Evolutionary conservation across 345 rosid species (phyloP).

Genomic region (Rhodamnia rubescens): DNA sequence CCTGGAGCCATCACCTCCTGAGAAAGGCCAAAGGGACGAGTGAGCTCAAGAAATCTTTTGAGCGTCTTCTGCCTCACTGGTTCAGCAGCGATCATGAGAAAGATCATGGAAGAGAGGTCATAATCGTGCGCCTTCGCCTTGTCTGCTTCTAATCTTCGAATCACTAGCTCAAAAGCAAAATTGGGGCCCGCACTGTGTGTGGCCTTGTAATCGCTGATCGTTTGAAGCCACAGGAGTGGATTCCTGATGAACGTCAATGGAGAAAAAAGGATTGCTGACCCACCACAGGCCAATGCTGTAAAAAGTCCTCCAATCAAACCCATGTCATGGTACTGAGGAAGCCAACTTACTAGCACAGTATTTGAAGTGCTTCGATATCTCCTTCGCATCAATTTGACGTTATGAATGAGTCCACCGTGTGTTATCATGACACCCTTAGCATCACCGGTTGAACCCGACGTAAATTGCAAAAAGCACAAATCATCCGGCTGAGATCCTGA

Average conservation of each 20-base stretch:
- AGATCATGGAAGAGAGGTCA: slow-evolving; percentile 57
- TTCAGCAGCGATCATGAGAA: slow-evolving; percentile 68
- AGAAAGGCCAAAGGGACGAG: slow-evolving; percentile 41
- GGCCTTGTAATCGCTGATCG: slow-evolving; percentile 36
- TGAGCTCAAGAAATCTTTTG: slow-evolving; percentile 42
- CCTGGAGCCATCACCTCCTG: slow-evolving; percentile 71
- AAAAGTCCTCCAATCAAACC: slow-evolving; percentile 68
- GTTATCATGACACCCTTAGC: slow-evolving; percentile 67
- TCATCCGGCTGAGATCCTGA: slow-evolving; percentile 30
- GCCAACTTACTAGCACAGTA: slow-evolving; percentile 57
- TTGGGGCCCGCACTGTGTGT: slow-evolving; percentile 72
- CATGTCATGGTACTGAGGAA: slow-evolving; percentile 75
- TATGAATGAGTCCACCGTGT: slow-evolving; percentile 54
- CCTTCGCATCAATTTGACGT: slow-evolving; percentile 49
- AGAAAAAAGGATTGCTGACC: slow-evolving; percentile 45
- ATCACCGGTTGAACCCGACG: slow-evolving; percentile 68
- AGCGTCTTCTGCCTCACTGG: slow-evolving; percentile 54
- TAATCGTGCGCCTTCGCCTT: slow-evolving; percentile 20
- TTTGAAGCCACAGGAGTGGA: slow-evolving; percentile 57
- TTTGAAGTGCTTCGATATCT: slow-evolving; percentile 46
- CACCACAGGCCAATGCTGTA: slow-evolving; percentile 56
- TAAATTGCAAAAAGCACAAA: slow-evolving; percentile 55
- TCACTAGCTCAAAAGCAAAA: slow-evolving; percentile 49
- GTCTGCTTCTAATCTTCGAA: slow-evolving; percentile 42
- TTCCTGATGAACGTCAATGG: slow-evolving; percentile 50